Evolutionary conservation across 768 basidiomycete species (phyloP).

Genomic region (Calocybe indica): DNA sequence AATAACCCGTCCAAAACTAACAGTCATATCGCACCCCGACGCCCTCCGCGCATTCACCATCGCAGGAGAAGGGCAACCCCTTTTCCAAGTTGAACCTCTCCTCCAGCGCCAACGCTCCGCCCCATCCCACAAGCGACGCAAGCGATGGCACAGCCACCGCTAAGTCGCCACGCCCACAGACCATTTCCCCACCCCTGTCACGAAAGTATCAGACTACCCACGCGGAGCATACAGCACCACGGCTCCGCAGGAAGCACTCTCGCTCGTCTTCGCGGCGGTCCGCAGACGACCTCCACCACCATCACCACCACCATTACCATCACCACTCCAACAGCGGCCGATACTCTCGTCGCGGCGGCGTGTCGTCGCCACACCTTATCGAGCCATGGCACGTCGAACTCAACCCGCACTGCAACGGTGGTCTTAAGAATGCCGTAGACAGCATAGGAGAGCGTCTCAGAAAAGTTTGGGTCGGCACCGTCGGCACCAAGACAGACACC

Average conservation of each 20-base stretch:
- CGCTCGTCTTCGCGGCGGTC: conserved; percentile 49
- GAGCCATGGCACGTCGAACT: conserved; percentile 41
- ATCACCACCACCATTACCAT: conserved; percentile 3
- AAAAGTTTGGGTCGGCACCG: conserved; percentile 63
- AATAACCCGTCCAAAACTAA: conserved; percentile 3
- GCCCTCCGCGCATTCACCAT: conserved; percentile 31
- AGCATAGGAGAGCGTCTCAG: conserved; percentile 54
- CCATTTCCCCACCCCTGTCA: conserved; percentile 11
- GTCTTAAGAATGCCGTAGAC: conserved; percentile 75
- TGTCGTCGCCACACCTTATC: background rate
- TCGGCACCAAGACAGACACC: conserved; percentile 65
- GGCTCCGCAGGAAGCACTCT: conserved; percentile 45
- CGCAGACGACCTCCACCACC: conserved; percentile 9
- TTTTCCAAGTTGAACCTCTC: conserved; percentile 43
- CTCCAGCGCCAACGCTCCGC: conserved; percentile 8
- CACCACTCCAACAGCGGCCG: conserved; percentile 4
- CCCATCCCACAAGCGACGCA: conserved; percentile 7
- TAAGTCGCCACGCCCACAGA: background rate
- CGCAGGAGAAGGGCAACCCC: conserved; percentile 46
- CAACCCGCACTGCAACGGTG: conserved; percentile 77
- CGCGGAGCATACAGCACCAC: conserved; percentile 22
- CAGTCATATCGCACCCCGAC: conserved; percentile 37
- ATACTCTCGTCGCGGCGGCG: background rate
- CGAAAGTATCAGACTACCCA: conserved; percentile 49
- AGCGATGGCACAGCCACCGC: background rate